These are phyloP conservation scores for Cyclanthera cordifolia DNA, from an alignment of 306 rosid species.

Conservation along the genomic window DNA sequence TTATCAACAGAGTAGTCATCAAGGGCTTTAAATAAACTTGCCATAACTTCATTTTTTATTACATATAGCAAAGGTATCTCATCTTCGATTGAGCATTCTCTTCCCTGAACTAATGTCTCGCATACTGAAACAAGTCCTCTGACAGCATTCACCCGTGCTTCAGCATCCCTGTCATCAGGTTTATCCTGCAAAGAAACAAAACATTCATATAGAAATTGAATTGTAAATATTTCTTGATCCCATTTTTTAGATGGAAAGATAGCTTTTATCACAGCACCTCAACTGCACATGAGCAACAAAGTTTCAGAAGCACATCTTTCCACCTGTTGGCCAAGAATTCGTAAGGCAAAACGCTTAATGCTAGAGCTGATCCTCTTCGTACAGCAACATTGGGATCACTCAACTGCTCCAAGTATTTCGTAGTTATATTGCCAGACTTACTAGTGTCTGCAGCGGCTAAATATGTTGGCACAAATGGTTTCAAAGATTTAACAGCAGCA, in stretches of 20 bases:
- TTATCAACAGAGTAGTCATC: slow-evolving; percentile 92
- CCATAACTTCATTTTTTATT: slow-evolving; percentile 68
- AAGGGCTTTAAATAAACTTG: slow-evolving; percentile 58
- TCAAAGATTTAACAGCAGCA: slow-evolving; percentile 68
- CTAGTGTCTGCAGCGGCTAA: slow-evolving; percentile 33
- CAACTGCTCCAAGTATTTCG: slow-evolving; percentile 62
- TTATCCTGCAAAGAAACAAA: slow-evolving; percentile 48
- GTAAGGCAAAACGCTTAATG: slow-evolving; percentile 65
- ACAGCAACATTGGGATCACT: slow-evolving; percentile 73
- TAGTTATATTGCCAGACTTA: slow-evolving; percentile 36
- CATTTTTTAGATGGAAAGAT: background rate
- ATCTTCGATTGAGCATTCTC: slow-evolving; percentile 35
- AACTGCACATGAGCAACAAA: slow-evolving; percentile 55
- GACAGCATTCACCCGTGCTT: slow-evolving; percentile 90
- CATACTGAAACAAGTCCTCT: slow-evolving; percentile 77
- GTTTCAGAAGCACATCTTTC: slow-evolving; percentile 71
- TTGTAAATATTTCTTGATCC: background rate
- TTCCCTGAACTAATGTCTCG: slow-evolving; percentile 47
- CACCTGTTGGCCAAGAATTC: slow-evolving; percentile 55
- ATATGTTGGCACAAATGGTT: slow-evolving; percentile 57
- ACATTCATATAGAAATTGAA: slow-evolving; percentile 4
- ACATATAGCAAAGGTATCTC: slow-evolving; percentile 37
- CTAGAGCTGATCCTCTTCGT: slow-evolving; percentile 92
- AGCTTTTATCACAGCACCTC: slow-evolving; percentile 43
- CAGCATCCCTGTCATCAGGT: slow-evolving; percentile 82